A percentile compares a stretch with the other conserved stretches of the same genome.
Evolutionary conservation across 2,329 filamentous ascomycete genomes (phyloP).

Genomic region (Xylariaceae sp.): DNA sequence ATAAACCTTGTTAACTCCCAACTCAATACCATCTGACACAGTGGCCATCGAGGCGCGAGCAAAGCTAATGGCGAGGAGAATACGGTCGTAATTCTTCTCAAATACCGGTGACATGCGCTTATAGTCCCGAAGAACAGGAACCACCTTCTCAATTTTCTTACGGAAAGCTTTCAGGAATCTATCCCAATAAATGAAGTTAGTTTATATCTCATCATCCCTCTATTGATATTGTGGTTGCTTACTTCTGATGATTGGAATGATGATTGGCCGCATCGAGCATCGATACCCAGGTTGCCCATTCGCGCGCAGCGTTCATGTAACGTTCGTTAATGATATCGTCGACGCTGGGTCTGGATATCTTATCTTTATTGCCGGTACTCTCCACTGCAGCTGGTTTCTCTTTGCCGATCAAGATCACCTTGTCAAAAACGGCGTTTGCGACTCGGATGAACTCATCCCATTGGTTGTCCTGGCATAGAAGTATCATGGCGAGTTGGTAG

Average conservation of each 20-base stretch:
- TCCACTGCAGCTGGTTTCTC: slow-evolving; percentile 20
- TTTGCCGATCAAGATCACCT: slow-evolving; percentile 26
- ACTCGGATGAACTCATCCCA: slow-evolving; percentile 34
- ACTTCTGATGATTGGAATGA: slow-evolving; percentile 6
- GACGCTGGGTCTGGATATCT: too few species aligned
- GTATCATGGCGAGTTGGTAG: slow-evolving; percentile 28
- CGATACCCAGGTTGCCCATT: slow-evolving; percentile 6
- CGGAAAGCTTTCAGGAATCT: background rate
- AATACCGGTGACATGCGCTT: background rate
- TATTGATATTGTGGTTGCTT: background rate
- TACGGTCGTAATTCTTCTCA: slow-evolving; percentile 14
- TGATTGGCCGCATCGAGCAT: background rate
- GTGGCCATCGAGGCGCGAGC: background rate
- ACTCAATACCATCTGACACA: background rate
- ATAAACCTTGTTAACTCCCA: slow-evolving; percentile 13
- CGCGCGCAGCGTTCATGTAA: slow-evolving; percentile 5
- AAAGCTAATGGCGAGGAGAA: slow-evolving; percentile 11
- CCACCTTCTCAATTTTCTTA: slow-evolving; percentile 6
- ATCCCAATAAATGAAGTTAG: slow-evolving; percentile 9
- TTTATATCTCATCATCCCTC: background rate
- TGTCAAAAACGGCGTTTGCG: slow-evolving; percentile 30
- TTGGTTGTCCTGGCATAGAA: slow-evolving; percentile 22
- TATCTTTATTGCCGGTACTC: background rate
- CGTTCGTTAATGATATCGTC: background rate
- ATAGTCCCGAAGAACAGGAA: background rate